Percentiles rank a stretch among this genome's conserved stretches.
These are phyloP conservation scores for Kwoniella europaea DNA, from an alignment of 768 basidiomycete genomes.

Conservation along the genomic window DNA sequence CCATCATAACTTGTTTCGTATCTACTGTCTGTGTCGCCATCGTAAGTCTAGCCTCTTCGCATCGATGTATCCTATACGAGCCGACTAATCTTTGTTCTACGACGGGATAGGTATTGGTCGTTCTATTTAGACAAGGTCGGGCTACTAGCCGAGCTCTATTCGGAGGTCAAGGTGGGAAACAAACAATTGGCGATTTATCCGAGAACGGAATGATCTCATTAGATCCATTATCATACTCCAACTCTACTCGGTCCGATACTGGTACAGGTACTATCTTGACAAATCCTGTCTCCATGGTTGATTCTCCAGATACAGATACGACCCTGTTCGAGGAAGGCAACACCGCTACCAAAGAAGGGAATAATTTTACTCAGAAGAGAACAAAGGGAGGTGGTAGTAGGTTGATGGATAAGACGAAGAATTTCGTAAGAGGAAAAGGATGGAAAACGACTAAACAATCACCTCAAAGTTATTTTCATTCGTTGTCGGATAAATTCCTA, in stretches of 20 bases:
- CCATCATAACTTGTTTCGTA: constrained; percentile 33
- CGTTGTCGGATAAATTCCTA: constrained; percentile 35
- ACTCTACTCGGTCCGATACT: too few species aligned
- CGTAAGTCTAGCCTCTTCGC: neutral
- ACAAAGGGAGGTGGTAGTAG: too few species aligned
- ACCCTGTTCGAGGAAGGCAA: neutral
- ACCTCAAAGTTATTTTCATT: constrained; percentile 17
- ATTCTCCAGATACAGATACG: neutral
- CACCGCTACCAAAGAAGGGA: too few species aligned
- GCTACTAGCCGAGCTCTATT: constrained; percentile 24
- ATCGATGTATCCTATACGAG: neutral
- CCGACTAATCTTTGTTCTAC: too few species aligned
- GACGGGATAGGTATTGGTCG: constrained; percentile 9
- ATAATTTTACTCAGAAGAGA: too few species aligned
- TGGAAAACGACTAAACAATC: neutral
- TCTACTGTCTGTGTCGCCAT: constrained; percentile 25
- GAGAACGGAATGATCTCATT: neutral
- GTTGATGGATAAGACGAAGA: constrained; percentile 2
- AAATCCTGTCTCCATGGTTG: neutral
- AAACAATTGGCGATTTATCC: neutral
- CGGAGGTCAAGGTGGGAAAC: constrained; percentile 4
- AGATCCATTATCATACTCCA: neutral
- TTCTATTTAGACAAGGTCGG: constrained; percentile 24
- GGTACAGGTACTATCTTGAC: too few species aligned
- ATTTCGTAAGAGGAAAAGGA: constrained; percentile 10